Conservation (phyloP, 257 asterid species). For the Lithospermum erythrorhizon region DNA sequence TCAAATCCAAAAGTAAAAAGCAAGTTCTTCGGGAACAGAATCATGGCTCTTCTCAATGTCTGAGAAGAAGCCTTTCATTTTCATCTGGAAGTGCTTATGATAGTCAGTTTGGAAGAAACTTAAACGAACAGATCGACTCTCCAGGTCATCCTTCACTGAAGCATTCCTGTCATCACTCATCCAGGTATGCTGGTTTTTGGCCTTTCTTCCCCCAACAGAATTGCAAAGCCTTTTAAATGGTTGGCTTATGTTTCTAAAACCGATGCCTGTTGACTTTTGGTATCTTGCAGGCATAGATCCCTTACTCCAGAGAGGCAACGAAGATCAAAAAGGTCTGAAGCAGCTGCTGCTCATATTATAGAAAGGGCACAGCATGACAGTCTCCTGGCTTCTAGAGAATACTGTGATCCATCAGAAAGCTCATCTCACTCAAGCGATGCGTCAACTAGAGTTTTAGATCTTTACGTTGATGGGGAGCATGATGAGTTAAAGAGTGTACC, state of each 20-base stretch:
- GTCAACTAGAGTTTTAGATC: slow-evolving; percentile 75
- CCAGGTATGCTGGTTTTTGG: slow-evolving; percentile 35
- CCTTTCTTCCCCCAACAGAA: slow-evolving; percentile 1
- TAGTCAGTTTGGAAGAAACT: slow-evolving; percentile 29
- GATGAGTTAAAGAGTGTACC: slow-evolving; percentile 35
- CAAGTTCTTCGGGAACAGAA: slow-evolving; percentile 35
- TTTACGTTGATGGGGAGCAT: slow-evolving; percentile 88
- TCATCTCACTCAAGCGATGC: slow-evolving; percentile 71
- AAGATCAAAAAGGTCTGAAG: slow-evolving; percentile 27
- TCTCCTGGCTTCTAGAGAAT: slow-evolving; percentile 23
- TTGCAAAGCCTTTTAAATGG: slow-evolving; percentile 1
- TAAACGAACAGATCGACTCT: slow-evolving; percentile 44
- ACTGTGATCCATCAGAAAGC: slow-evolving; percentile 59
- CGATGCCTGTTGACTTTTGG: slow-evolving; percentile 6
- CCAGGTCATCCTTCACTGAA: slow-evolving; percentile 39
- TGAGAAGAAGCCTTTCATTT: slow-evolving; percentile 79
- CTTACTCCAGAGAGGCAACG: slow-evolving; percentile 73
- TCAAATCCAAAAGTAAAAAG: slow-evolving; percentile 35
- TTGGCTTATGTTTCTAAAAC: neutral
- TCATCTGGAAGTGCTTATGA: slow-evolving; percentile 66
- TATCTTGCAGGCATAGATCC: slow-evolving; percentile 39
- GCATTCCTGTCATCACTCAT: slow-evolving; percentile 38
- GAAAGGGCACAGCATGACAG: slow-evolving; percentile 36
- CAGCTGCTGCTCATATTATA: slow-evolving; percentile 23
- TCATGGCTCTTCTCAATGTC: slow-evolving; percentile 37